Conservation (phyloP, 768 basidiomycete species). For the Trametes cubensis region DNA sequence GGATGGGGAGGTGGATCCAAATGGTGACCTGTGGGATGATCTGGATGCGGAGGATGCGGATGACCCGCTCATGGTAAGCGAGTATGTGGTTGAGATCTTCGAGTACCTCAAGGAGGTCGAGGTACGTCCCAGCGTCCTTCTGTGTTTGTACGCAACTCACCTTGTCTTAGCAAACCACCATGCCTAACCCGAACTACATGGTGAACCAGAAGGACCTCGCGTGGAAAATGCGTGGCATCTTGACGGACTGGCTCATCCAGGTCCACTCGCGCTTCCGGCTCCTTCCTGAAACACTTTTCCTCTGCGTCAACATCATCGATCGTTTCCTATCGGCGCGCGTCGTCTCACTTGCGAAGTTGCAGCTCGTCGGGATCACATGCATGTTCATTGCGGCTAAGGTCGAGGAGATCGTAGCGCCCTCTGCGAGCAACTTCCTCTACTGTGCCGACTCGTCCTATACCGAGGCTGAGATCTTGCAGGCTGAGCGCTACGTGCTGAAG, state of each 20-base stretch:
- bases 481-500: conserved; percentile 86
- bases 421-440: conserved; percentile 76
- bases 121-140: conserved; percentile 44
- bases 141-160: conserved; percentile 25
- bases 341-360: conserved; percentile 62
- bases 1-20: conserved; percentile 67
- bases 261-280: conserved; percentile 86
- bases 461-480: conserved; percentile 81
- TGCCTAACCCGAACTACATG: conserved; percentile 89
- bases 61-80: conserved; percentile 96
- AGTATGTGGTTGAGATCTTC: conserved; percentile 95
- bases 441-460: conserved; percentile 79
- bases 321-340: conserved; percentile 63
- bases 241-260: conserved; percentile 93
- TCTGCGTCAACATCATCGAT: conserved; percentile 81
- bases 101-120: conserved; percentile 85
- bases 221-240: conserved; percentile 87
- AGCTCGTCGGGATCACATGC: conserved; percentile 85
- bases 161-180: conserved; percentile 60
- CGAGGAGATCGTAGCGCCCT: conserved; percentile 90
- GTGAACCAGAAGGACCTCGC: conserved; percentile 76
- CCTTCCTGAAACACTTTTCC: conserved; percentile 88
- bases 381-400: conserved; percentile 90
- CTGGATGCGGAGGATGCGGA: conserved; percentile 89
- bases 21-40: conserved; percentile 80